A percentile compares a stretch with the other conserved stretches of the same genome.
These are phyloP conservation scores for Asterella californica DNA, from an alignment of 225 moss, liverwort and hornwort genomes.

Conservation along the genomic window DNA sequence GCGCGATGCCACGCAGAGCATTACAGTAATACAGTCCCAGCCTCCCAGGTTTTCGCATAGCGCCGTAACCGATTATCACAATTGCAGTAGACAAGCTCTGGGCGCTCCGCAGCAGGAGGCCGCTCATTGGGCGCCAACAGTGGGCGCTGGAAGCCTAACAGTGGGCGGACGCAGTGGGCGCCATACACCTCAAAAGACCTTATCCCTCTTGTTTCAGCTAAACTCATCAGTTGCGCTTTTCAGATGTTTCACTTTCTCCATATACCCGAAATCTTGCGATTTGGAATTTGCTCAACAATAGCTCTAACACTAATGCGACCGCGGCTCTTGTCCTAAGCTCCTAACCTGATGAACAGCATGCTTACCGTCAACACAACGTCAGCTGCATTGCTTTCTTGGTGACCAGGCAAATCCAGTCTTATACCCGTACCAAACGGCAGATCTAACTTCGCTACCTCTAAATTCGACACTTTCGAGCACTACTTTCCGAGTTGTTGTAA, in stretches of 20 bases:
- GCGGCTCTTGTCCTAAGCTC: not conserved
- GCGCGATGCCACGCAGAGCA: not conserved
- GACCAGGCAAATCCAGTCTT: not conserved
- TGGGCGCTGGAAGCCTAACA: slow-evolving; percentile 6
- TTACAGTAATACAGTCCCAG: not conserved
- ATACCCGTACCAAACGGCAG: not conserved
- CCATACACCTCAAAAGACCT: not conserved
- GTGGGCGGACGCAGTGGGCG: slow-evolving; percentile 13
- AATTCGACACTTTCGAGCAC: not conserved
- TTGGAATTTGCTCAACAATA: not conserved
- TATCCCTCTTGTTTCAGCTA: not conserved
- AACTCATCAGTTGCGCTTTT: not conserved
- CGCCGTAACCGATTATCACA: not conserved
- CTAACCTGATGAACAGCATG: slow-evolving; percentile 1
- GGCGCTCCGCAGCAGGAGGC: not conserved
- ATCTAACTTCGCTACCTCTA: not conserved
- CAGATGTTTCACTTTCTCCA: not conserved
- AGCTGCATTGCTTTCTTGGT: not conserved
- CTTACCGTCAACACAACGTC: not conserved
- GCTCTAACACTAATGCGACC: not conserved
- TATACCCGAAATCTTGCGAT: not conserved
- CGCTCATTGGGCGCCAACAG: slow-evolving; percentile 1
- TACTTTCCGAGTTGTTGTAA: not conserved
- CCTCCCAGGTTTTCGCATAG: not conserved
- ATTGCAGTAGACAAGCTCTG: not conserved